phyloP scores from a whole-genome alignment of 2,329 filamentous ascomycete genomes.

The Fusarium tanahbumbuense region DNA sequence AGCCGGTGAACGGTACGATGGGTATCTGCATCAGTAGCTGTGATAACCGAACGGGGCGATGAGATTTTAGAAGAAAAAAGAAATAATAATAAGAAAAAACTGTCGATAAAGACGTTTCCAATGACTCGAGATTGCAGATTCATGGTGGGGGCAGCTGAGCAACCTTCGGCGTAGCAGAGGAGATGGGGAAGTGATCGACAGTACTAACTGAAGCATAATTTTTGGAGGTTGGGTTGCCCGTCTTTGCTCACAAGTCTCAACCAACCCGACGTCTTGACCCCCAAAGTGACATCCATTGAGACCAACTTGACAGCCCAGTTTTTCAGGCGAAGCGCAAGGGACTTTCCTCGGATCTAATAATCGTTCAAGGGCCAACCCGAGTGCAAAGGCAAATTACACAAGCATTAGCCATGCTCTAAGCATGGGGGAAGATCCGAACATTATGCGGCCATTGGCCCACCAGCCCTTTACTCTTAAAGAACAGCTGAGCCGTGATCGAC shows the following conservation, averaged over 20 bases:
- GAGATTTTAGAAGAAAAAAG: neutral
- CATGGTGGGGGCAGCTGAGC: conserved; percentile 23
- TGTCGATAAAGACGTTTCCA: neutral
- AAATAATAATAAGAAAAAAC: neutral
- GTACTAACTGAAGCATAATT: conserved; percentile 7
- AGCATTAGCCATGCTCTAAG: neutral
- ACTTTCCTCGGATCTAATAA: neutral
- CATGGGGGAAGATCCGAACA: conserved; percentile 1
- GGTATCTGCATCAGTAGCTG: neutral
- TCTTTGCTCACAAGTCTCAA: neutral
- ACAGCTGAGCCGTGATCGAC: conserved; percentile 4
- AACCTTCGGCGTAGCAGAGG: neutral
- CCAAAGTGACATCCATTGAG: neutral
- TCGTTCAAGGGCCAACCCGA: neutral
- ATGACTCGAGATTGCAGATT: conserved; percentile 17
- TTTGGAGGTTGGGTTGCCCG: neutral
- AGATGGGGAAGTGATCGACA: conserved; percentile 19
- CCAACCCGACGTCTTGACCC: neutral
- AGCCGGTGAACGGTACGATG: neutral
- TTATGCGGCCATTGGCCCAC: conserved; percentile 5
- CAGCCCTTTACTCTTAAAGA: conserved; percentile 1
- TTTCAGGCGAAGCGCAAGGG: neutral
- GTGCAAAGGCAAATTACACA: neutral
- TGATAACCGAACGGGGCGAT: neutral
- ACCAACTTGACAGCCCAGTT: neutral